Evolutionary conservation across 2,329 filamentous ascomycete species (phyloP), one percentile per base, ranked within the genome.

Genomic region (Colletotrichum trifolii): DNA sequence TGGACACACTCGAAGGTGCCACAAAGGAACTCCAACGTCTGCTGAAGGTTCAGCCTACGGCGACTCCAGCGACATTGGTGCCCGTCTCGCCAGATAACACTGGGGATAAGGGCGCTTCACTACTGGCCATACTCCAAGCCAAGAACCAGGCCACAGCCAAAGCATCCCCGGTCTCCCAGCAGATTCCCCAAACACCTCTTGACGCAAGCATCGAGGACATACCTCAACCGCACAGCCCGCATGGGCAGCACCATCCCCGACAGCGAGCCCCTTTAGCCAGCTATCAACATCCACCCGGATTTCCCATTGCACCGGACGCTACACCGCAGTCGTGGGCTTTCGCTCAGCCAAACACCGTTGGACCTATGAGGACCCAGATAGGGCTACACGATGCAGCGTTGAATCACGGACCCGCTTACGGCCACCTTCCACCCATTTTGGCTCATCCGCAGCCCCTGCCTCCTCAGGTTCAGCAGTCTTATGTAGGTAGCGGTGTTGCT

Each of bases 211-310:
- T 81, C 54, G 73, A 75, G 6, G 81, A 84, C 34, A 80, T 83
- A 25, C 73, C 83, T 35, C 82, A 85, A 71, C 86, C 88, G 12
- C 80, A 78, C 45, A 86, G 84, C 46, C 87, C 88, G 7, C 87
- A 89, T 71, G 82, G 85, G 60, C 83, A 85, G 54, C 79, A 69
- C 34, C 62, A 69, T 35, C 56, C 59, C 13, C 58, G 60, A 38
- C 67, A 54, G 17, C 53, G 60, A 35, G 64, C 39, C 34, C 56
- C 55, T 43, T 15, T 65, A 38, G 39, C 54, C 8, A 64, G 47
- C 17, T 60, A 68, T 8, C 76, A 74, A 42, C 73, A 74, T 6
- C 76, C 75, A 8, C 76, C 76, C 1, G 68, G 68, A 1, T 79
- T 79, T 36, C 68, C 72, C 8, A 63, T 74, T 15, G 38, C 34